Evolutionary conservation across 2,329 filamentous ascomycete genomes (phyloP).

Genomic region (Torrubiellomyces zombiae): DNA sequence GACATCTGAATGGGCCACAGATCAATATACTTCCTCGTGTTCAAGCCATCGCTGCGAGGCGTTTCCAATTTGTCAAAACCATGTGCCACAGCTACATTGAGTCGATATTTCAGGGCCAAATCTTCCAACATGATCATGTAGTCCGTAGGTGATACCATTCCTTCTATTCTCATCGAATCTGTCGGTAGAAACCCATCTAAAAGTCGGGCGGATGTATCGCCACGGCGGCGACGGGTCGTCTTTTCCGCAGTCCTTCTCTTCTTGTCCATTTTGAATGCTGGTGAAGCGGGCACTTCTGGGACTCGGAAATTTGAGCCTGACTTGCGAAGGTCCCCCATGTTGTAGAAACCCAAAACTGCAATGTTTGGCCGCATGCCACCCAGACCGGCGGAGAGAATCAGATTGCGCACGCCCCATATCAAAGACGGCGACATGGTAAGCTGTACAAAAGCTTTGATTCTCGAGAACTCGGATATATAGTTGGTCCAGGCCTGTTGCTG

Average conservation of each 20-base stretch:
- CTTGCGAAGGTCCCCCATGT: slow-evolving; percentile 57
- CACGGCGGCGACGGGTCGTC: slow-evolving; percentile 22
- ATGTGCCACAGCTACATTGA: slow-evolving; percentile 73
- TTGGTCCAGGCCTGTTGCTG: slow-evolving; percentile 75
- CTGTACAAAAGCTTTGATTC: slow-evolving; percentile 81
- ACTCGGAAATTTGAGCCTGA: slow-evolving; percentile 40
- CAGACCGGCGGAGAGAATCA: slow-evolving; percentile 65
- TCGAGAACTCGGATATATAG: slow-evolving; percentile 66
- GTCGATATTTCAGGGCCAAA: slow-evolving; percentile 56
- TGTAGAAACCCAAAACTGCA: slow-evolving; percentile 65
- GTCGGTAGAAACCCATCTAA: slow-evolving; percentile 47
- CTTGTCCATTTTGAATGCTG: slow-evolving; percentile 15
- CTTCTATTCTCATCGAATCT: slow-evolving; percentile 51
- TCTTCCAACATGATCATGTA: slow-evolving; percentile 79
- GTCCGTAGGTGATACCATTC: slow-evolving; percentile 49
- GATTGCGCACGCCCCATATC: slow-evolving; percentile 72
- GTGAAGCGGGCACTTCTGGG: slow-evolving; percentile 27
- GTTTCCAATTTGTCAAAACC: slow-evolving; percentile 65
- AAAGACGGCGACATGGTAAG: slow-evolving; percentile 67
- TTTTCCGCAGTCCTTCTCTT: slow-evolving; percentile 16
- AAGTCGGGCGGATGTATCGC: slow-evolving; percentile 37
- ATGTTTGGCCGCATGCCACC: slow-evolving; percentile 86
- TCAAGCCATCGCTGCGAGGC: slow-evolving; percentile 39
- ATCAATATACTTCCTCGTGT: slow-evolving; percentile 65
- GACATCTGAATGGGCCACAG: slow-evolving; percentile 93